Percentiles rank a stretch among this genome's conserved stretches.
phyloP scores from a whole-genome alignment of 2,329 filamentous ascomycete species.

The Chalara sp. region DNA sequence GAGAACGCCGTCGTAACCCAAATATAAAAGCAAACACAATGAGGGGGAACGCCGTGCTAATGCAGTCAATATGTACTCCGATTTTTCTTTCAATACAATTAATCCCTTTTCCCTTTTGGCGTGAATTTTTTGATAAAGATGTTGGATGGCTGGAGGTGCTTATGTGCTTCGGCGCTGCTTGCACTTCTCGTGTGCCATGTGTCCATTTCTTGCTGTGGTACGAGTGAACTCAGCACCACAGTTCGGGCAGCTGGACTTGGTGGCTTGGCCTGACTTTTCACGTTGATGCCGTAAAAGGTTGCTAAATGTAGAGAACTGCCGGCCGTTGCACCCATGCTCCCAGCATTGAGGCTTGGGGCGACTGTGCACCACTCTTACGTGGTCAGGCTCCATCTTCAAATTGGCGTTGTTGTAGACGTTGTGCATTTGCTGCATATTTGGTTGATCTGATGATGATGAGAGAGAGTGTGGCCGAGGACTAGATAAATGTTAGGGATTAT shows the following conservation, averaged over 20 bases:
- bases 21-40: too few relatives aligned
- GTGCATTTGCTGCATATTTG: conserved; percentile 9
- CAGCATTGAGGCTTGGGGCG: conserved; percentile 93
- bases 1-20: too few relatives aligned
- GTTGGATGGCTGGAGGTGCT: too few relatives aligned
- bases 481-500: not conserved
- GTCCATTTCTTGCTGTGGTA: conserved; percentile 82
- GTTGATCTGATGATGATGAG: conserved; percentile 23
- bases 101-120: too few relatives aligned
- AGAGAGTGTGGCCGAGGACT: conserved; percentile 22
- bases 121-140: too few relatives aligned
- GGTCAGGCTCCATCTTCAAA: conserved; percentile 33
- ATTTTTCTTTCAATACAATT: too few relatives aligned
- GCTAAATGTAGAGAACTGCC: conserved; percentile 94
- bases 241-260: conserved; percentile 83
- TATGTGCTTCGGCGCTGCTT: conserved; percentile 39
- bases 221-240: conserved; percentile 92
- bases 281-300: conserved; percentile 88
- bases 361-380: conserved; percentile 65
- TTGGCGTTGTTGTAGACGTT: conserved; percentile 22
- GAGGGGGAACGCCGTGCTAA: too few relatives aligned
- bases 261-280: conserved; percentile 86
- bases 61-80: too few relatives aligned
- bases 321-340: conserved; percentile 94
- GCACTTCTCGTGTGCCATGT: conserved; percentile 84